These are phyloP conservation scores for Rhizopogon salebrosus DNA, from an alignment of 768 basidiomycete genomes.

Conservation along the genomic window DNA sequence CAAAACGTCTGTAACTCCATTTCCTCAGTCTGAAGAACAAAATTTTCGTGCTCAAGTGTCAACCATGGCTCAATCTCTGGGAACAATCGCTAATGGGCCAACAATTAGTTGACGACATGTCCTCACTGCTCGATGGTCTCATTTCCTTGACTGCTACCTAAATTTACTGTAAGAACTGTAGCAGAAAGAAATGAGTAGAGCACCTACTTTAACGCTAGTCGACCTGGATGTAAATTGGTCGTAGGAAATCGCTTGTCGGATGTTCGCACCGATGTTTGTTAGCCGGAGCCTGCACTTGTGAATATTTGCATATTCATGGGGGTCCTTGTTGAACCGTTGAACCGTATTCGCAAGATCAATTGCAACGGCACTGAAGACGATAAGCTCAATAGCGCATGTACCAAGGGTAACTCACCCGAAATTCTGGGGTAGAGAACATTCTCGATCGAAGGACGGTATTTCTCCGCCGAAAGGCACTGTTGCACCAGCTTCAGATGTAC, in stretches of 20 bases:
- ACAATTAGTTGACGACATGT: background rate
- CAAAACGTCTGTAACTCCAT: constrained; percentile 24
- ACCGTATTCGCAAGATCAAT: background rate
- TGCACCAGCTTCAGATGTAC: background rate
- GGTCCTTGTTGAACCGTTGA: background rate
- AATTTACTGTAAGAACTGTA: background rate
- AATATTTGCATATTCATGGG: background rate
- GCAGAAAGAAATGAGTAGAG: background rate
- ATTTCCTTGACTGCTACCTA: background rate
- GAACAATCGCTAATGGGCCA: constrained; percentile 14
- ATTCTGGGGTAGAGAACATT: background rate
- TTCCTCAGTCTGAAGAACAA: constrained; percentile 25
- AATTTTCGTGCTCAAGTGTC: constrained; percentile 23
- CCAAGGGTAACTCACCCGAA: background rate
- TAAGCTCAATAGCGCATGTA: background rate
- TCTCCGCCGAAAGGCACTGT: background rate
- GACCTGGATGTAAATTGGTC: background rate
- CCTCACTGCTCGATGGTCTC: background rate
- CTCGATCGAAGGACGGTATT: background rate
- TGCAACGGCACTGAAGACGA: background rate
- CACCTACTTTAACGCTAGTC: background rate
- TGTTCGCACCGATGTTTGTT: too few relatives aligned
- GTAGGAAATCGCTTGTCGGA: background rate
- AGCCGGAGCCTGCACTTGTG: background rate
- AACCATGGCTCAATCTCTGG: constrained; percentile 28